Evolutionary conservation across 257 asterid genomes (phyloP).

Genomic region (Nicotiana knightiana): DNA sequence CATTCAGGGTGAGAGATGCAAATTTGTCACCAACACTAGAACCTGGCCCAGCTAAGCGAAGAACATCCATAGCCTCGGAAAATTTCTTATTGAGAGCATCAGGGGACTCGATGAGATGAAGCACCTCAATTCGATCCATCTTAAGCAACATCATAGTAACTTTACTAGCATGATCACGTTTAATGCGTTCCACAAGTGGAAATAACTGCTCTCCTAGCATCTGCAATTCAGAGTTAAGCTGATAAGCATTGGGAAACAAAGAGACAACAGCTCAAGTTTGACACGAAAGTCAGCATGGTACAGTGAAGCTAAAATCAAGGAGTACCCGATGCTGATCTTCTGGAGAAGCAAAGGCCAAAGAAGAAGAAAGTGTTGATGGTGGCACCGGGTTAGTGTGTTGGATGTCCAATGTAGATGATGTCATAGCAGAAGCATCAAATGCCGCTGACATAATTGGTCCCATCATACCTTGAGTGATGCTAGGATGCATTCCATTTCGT

Average conservation of each 20-base stretch:
- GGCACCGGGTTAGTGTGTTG: conserved; percentile 38
- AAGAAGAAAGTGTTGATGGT: conserved; percentile 66
- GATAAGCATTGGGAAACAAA: neutral
- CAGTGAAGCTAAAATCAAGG: neutral
- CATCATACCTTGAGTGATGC: conserved; percentile 37
- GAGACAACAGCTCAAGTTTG: neutral
- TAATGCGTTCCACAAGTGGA: conserved; percentile 63
- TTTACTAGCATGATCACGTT: conserved; percentile 51
- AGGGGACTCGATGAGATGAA: conserved; percentile 78
- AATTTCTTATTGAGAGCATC: conserved; percentile 79
- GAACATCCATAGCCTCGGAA: conserved; percentile 72
- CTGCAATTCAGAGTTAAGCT: conserved; percentile 29
- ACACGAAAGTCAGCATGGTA: neutral
- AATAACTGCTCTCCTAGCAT: conserved; percentile 75
- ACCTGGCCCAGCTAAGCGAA: conserved; percentile 22
- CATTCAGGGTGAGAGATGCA: conserved; percentile 16
- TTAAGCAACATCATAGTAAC: conserved; percentile 83
- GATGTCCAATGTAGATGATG: conserved; percentile 29
- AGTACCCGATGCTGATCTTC: conserved; percentile 60
- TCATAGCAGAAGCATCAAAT: conserved; percentile 28
- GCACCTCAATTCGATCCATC: conserved; percentile 90
- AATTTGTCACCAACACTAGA: conserved; percentile 23
- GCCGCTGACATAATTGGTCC: conserved; percentile 36
- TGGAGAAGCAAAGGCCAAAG: conserved; percentile 74
- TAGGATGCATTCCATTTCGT: conserved; percentile 36